Conservation (phyloP, 345 rosid genomes). For the Citrus unshiu region DNA sequence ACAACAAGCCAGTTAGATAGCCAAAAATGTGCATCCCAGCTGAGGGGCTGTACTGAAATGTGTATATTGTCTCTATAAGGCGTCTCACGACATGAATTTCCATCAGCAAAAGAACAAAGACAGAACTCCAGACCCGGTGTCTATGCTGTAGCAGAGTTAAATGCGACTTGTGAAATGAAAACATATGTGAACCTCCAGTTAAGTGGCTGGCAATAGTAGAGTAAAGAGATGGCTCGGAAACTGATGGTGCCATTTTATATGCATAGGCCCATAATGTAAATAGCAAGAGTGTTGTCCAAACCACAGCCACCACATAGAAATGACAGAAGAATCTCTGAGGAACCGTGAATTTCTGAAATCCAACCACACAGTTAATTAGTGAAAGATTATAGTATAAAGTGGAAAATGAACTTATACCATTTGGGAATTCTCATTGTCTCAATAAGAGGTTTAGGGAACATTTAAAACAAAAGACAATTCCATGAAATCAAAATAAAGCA, state of each 20-base stretch:
- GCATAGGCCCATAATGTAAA: conserved; percentile 57
- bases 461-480: not conserved
- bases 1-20: conserved; percentile 60
- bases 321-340: conserved; percentile 72
- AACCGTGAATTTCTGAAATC: conserved; percentile 57
- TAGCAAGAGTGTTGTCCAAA: conserved; percentile 65
- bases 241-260: conserved; percentile 33
- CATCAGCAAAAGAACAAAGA: conserved; percentile 63
- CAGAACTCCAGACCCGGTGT: conserved; percentile 46
- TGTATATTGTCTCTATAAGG: conserved; percentile 51
- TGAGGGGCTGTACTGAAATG: conserved; percentile 57
- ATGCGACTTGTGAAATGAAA: conserved; percentile 38
- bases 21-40: conserved; percentile 62
- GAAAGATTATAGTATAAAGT: not conserved
- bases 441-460: not conserved
- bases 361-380: not conserved
- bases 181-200: conserved; percentile 48
- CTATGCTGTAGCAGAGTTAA: conserved; percentile 34
- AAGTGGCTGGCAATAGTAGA: conserved; percentile 40
- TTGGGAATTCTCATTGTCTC: not conserved
- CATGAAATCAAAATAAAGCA: not conserved
- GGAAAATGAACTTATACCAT: not conserved
- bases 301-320: conserved; percentile 55
- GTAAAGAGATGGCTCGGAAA: conserved; percentile 36
- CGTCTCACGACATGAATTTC: conserved; percentile 70